A percentile compares a stretch with the other conserved stretches of the same genome.
These are phyloP conservation scores for Omphalotus guepiniiformis DNA, from an alignment of 768 basidiomycete genomes.

Conservation along the genomic window DNA sequence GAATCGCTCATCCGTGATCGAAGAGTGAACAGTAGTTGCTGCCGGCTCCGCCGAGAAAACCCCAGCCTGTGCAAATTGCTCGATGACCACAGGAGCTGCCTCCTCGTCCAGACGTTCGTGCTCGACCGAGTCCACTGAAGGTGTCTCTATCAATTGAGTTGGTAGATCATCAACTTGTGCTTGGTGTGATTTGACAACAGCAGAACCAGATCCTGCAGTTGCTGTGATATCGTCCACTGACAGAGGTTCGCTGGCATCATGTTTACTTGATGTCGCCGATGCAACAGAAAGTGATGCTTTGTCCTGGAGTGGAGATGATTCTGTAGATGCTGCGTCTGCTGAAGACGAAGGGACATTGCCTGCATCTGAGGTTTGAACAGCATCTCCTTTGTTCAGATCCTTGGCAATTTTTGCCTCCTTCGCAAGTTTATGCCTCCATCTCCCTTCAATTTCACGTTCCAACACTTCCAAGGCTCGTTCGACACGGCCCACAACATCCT, in stretches of 20 bases:
- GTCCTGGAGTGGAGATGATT: too few species aligned
- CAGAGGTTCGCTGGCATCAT: too few species aligned
- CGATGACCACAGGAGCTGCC: neutral
- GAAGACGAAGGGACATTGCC: too few species aligned
- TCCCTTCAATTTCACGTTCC: constrained; percentile 44
- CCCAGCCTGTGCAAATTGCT: neutral
- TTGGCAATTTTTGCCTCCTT: neutral
- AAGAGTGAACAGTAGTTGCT: neutral
- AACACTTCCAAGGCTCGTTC: constrained; percentile 54
- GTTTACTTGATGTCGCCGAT: too few species aligned
- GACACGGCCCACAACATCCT: constrained; percentile 49
- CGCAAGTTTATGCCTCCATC: constrained; percentile 17
- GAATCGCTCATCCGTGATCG: neutral
- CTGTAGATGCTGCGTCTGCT: too few species aligned
- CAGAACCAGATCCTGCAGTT: too few species aligned
- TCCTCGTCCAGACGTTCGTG: neutral
- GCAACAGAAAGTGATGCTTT: too few species aligned
- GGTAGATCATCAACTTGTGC: neutral
- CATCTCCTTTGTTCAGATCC: neutral
- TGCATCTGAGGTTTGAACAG: too few species aligned
- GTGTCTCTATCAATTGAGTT: neutral
- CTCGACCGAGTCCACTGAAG: neutral
- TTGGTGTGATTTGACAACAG: too few species aligned
- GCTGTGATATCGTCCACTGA: too few species aligned
- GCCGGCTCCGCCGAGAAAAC: neutral